phyloP scores from a whole-genome alignment of 2,329 filamentous ascomycete species.

The Botrytis fabae region DNA sequence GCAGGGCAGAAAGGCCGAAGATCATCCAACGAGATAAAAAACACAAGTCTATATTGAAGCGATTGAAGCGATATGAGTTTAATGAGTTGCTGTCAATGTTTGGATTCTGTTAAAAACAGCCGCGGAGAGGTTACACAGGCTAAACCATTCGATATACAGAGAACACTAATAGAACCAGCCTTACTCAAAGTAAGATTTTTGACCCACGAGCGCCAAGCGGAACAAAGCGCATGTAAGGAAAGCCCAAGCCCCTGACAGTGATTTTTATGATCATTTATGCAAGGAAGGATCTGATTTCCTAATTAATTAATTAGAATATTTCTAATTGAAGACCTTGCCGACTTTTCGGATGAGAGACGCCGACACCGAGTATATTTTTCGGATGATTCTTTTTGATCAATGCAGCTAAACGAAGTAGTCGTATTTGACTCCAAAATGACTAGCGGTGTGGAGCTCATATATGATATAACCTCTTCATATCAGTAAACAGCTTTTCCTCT shows the following conservation, averaged over 20 bases:
- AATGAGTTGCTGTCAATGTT: conserved; percentile 9
- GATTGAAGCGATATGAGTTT: neutral
- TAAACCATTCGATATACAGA: neutral
- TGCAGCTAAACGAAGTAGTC: conserved; percentile 11
- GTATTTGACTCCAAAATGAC: conserved; percentile 12
- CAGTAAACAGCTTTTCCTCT: neutral
- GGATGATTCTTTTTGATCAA: conserved; percentile 6
- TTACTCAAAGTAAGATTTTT: conserved; percentile 5
- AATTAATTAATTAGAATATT: conserved; percentile 1
- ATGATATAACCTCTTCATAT: neutral
- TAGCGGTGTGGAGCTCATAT: conserved; percentile 18
- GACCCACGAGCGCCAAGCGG: neutral
- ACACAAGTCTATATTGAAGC: conserved; percentile 14
- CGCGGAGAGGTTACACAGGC: conserved; percentile 18
- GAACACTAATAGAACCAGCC: neutral
- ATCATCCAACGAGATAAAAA: conserved; percentile 7
- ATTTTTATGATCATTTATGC: conserved; percentile 14
- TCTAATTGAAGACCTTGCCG: conserved; percentile 5
- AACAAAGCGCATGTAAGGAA: conserved; percentile 4
- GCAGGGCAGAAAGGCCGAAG: neutral
- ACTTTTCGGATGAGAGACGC: neutral
- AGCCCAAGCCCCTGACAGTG: neutral
- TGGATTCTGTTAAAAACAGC: conserved; percentile 3
- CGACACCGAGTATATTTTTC: neutral
- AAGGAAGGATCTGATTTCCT: conserved; percentile 8